Percentiles rank a stretch among this genome's conserved stretches.
Evolutionary conservation across 352 stramenopile species (phyloP).

Genomic region (Blastocystis sp.): DNA sequence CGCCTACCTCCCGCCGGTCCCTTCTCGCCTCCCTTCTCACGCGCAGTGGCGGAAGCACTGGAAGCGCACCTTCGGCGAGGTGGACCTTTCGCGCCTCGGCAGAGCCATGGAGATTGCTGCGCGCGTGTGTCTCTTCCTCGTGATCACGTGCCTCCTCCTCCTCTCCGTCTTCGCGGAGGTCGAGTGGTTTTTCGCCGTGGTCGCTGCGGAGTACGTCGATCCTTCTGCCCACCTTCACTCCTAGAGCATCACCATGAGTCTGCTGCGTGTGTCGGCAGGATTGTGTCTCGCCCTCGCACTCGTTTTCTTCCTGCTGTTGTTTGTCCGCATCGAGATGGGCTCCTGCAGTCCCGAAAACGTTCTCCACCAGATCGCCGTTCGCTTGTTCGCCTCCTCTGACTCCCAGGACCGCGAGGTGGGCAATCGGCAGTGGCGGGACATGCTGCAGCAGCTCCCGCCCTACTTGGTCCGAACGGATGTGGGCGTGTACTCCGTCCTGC

Average conservation of each 20-base stretch:
- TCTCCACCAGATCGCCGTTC: conserved; percentile 45
- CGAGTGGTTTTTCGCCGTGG: conserved; percentile 7
- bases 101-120: conserved; percentile 17
- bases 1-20: conserved; percentile 33
- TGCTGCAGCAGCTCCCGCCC: conserved; percentile 7
- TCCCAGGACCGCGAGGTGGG: conserved; percentile 48
- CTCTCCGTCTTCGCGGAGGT: conserved; percentile 5
- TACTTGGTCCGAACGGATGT: conserved; percentile 29
- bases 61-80: conserved; percentile 45
- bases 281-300: not conserved
- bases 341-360: conserved; percentile 55
- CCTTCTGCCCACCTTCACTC: not conserved
- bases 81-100: not conserved
- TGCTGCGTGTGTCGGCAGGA: not conserved
- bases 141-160: conserved; percentile 32
- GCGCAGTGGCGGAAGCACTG: not conserved
- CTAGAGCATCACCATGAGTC: not conserved
- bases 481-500: conserved; percentile 22
- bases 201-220: not conserved
- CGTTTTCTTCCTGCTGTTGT: conserved; percentile 42
- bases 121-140: conserved; percentile 17
- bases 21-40: not conserved
- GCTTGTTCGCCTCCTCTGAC: conserved; percentile 5
- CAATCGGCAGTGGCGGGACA: conserved; percentile 44
- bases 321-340: conserved; percentile 65